Evolutionary conservation across 2,329 filamentous ascomycete genomes (phyloP).

Genomic region (Periconia macrospinosa): DNA sequence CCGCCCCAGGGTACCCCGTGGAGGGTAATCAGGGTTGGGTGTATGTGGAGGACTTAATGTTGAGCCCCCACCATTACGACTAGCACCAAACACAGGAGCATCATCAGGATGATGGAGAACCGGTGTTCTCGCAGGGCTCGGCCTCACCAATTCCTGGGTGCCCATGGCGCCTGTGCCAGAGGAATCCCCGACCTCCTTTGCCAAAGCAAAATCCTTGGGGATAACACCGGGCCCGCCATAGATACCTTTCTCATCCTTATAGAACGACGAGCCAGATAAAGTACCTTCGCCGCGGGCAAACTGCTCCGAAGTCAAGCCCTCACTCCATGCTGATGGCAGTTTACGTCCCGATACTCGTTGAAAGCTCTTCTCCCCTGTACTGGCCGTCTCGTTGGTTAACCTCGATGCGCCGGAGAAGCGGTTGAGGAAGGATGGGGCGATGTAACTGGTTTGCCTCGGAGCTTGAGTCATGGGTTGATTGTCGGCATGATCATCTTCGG

Average conservation of each 20-base stretch:
- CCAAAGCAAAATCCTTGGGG: conserved; percentile 19
- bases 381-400: conserved; percentile 40
- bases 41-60: conserved; percentile 43
- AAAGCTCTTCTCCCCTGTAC: conserved; percentile 48
- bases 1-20: conserved; percentile 42
- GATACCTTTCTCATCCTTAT: conserved; percentile 48
- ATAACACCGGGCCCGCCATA: conserved; percentile 42
- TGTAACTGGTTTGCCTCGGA: conserved; percentile 42
- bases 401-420: conserved; percentile 43
- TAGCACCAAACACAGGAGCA: conserved; percentile 25
- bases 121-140: conserved; percentile 67
- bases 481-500: conserved; percentile 27
- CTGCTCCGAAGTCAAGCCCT: conserved; percentile 49
- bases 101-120: conserved; percentile 54
- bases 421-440: conserved; percentile 43
- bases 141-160: conserved; percentile 32
- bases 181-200: conserved; percentile 31
- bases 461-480: conserved; percentile 42
- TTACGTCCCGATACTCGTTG: conserved; percentile 53
- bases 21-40: conserved; percentile 36
- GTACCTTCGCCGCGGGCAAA: conserved; percentile 31
- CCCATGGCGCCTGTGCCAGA: conserved; percentile 22
- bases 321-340: conserved; percentile 52
- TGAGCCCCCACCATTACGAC: conserved; percentile 15
- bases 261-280: conserved; percentile 46